Evolutionary conservation across 202 grass and related monocot species (phyloP), one percentile per base, ranked within the genome.

Genomic region (Brachypodium distachyon): DNA sequence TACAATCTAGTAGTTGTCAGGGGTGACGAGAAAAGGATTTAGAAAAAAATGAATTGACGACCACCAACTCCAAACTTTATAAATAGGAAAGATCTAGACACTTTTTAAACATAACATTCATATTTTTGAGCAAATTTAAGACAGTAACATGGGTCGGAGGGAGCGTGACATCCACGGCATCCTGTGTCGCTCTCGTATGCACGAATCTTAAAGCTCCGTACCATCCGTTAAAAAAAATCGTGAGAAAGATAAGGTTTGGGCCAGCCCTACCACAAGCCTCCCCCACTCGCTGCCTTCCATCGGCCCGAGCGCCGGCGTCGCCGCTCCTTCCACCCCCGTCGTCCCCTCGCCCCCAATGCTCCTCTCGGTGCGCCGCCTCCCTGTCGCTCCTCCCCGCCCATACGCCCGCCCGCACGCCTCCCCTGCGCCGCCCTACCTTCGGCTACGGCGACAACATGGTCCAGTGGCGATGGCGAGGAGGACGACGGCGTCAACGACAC

Each of bases 231-330:
- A 18, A 19, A 43, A 65, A 42, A 11, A 17, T 36, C 4, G 14
- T 1, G 17, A 68, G 64, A 48, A 69, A 69, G 65, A 69, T 69
- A 69, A 69, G 41, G 65, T 47, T 32, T 69, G 42, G 65, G 65
- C 43, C 16, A 69, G 40, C 23, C 62, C 63, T 28, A 41, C 65
- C 65, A 69, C 65, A 32, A n/a, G n/a, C 65, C 12, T 61, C 28
- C 16, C 29, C 63, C 40, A n/a, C 9, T 67, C 40, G 40, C 39
- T 26, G 64, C 3, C 14, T 17, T 44, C 61, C 64, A 67, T 16
- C 14, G 64, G 18, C 9, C 10, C 41, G 65, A 69, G 16, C 65
- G 42, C 65, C 65, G 65, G 65, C 42, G 65, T 4, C 42, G 26
- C 16, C 41, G 40, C 25, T 48, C 27, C 65, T 47, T 44, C 26